Evolutionary conservation across 306 rosid genomes (phyloP), one percentile per base, ranked within the genome.

Genomic region (Senna siamea): DNA sequence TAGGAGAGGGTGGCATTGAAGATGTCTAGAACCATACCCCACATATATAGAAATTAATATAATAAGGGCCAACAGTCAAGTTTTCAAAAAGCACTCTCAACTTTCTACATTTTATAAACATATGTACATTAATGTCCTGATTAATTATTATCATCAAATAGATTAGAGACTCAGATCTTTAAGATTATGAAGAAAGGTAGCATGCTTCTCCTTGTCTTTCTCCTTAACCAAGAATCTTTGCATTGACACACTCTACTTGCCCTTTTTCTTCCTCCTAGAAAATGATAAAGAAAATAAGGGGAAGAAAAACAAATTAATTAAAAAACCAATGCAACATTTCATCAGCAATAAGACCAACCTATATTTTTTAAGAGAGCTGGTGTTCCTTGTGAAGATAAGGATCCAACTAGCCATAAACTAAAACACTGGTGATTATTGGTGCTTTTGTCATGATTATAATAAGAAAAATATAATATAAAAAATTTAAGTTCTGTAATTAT

Each of bases 181-280:
- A 59, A 65, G 81, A 62, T 69, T 28, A 85, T 83, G 76, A 81
- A 77, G n/a, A n/a, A n/a, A n/a, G n/a, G n/a, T n/a, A n/a, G n/a
- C 90, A 86, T 66, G 87, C 67, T 84, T 94, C 96, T 88, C 66
- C 76, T 92, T 95, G 97, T 90, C 96, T 77, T 85, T 82, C 85
- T 83, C 91, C 80, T 59, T 76, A 68, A 51, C 80, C 20, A 41
- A 71, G 98, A 90, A 87, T 95, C 92, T 87, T 63, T 58, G 76
- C 89, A 76, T 85, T 89, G 90, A 83, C 82, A 79, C 68, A 63
- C 22, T 75, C 12, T 7, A 23, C 2, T 1, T 51, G 56, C 60
- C 55, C 22, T 28, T 60, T 72, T 74, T 79, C 61, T 41, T 57
- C 57, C 38, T 72, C 30, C 30, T 26, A 26, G 30, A 26, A 51